Conservation (phyloP, 2,329 filamentous ascomycete species). For the Ustulina deusta region DNA sequence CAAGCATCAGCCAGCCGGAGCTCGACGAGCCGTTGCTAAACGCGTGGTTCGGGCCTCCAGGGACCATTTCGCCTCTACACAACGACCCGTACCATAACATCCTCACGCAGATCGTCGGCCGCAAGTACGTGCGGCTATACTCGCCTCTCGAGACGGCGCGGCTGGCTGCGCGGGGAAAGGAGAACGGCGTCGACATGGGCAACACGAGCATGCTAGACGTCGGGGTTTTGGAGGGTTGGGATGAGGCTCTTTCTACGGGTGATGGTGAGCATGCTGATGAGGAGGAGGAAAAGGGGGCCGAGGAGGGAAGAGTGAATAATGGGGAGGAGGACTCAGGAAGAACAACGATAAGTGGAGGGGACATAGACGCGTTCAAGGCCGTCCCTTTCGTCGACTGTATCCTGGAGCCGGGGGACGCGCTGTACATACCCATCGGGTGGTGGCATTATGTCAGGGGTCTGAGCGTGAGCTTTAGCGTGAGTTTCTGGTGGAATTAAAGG, state of each 20-base stretch:
- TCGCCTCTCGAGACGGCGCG: constrained; percentile 69
- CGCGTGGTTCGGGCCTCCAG: constrained; percentile 90
- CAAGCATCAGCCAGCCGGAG: constrained; percentile 54
- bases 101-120: constrained; percentile 86
- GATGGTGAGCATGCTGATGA: constrained; percentile 10
- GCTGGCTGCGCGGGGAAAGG: constrained; percentile 71
- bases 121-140: constrained; percentile 93
- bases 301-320: constrained; percentile 14
- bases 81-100: constrained; percentile 96
- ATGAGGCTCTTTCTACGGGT: constrained; percentile 47
- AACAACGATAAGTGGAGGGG: constrained; percentile 49
- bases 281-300: constrained; percentile 35
- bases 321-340: neutral
- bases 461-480: constrained; percentile 90
- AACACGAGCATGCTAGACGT: constrained; percentile 89
- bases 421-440: constrained; percentile 95
- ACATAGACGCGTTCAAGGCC: constrained; percentile 62
- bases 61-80: constrained; percentile 92
- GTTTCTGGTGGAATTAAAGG: constrained; percentile 90
- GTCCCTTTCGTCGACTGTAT: constrained; percentile 81
- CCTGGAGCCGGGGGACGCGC: constrained; percentile 81
- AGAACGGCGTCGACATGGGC: constrained; percentile 86
- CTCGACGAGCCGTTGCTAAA: constrained; percentile 78
- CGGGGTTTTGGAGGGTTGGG: constrained; percentile 74
- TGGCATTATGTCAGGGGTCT: constrained; percentile 96